These are phyloP conservation scores for Torulaspora maleeae DNA, from an alignment of 805 yeast species.

Conservation along the genomic window DNA sequence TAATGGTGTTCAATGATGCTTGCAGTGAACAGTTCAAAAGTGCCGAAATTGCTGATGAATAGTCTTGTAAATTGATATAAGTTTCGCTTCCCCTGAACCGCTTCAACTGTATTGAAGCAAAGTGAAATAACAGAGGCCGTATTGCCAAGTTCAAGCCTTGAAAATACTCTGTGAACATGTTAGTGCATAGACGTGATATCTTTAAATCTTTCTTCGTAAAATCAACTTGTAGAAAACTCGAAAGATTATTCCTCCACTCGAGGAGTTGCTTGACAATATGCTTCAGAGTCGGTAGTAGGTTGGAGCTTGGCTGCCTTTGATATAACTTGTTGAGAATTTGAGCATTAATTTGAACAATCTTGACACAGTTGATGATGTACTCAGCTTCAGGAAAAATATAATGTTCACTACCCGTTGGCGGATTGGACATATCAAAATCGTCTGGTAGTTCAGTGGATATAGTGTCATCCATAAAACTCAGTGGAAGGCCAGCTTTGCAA, in stretches of 20 bases:
- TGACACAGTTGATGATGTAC: conserved; percentile 69
- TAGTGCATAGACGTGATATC: conserved; percentile 63
- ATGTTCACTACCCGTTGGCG: conserved; percentile 55
- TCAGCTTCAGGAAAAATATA: conserved; percentile 78
- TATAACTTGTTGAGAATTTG: conserved; percentile 63
- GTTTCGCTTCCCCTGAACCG: conserved; percentile 44
- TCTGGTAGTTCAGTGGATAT: conserved; percentile 73
- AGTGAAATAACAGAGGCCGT: conserved; percentile 70
- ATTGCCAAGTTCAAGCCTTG: conserved; percentile 79
- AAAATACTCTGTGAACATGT: conserved; percentile 76
- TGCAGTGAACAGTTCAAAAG: conserved; percentile 72
- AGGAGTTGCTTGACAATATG: conserved; percentile 62
- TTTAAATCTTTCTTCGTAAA: conserved; percentile 48
- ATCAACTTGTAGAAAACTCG: conserved; percentile 61
- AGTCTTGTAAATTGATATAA: conserved; percentile 60
- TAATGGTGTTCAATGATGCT: conserved; percentile 70
- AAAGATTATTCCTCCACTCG: conserved; percentile 63
- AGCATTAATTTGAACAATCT: conserved; percentile 74
- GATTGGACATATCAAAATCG: conserved; percentile 61
- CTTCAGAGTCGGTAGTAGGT: conserved; percentile 68
- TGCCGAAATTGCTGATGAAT: conserved; percentile 63
- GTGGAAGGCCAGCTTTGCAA: conserved; percentile 75
- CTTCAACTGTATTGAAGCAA: conserved; percentile 62
- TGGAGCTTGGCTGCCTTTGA: conserved; percentile 71
- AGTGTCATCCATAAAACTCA: conserved; percentile 75